A percentile compares a stretch with the other conserved stretches of the same genome.
Conservation (phyloP, 148 eudicot genomes). For the Rheum nobile region DNA sequence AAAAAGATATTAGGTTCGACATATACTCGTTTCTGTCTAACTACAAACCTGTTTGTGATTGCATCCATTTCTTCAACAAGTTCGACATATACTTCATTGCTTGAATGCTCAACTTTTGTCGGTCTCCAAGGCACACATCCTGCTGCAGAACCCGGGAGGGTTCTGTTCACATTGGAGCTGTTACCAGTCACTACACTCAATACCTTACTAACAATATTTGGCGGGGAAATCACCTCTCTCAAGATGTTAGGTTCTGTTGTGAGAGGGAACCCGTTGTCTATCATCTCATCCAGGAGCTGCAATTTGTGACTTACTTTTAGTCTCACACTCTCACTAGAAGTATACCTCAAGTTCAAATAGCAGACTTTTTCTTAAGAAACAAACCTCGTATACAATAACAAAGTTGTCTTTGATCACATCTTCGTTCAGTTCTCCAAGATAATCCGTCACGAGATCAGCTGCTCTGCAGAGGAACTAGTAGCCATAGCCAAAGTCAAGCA, state of each 20-base stretch:
- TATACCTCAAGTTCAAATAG: neutral
- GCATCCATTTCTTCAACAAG: conserved; percentile 96
- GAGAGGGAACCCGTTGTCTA: conserved; percentile 96
- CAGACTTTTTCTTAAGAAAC: neutral
- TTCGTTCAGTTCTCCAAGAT: conserved; percentile 91
- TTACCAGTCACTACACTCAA: conserved; percentile 93
- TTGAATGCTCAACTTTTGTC: conserved; percentile 68
- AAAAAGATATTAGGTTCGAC: too few relatives aligned
- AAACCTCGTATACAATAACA: conserved; percentile 91
- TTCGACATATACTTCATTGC: conserved; percentile 81
- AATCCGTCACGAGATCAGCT: conserved; percentile 77
- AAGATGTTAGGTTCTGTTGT: conserved; percentile 91
- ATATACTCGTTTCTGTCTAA: neutral
- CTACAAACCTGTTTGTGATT: conserved; percentile 53
- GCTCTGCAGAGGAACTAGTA: conserved; percentile 94
- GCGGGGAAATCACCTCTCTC: conserved; percentile 94
- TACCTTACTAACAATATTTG: conserved; percentile 82
- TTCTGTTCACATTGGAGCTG: conserved; percentile 71
- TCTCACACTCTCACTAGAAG: neutral
- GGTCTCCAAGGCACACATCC: conserved; percentile 97
- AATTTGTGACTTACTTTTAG: conserved; percentile 9
- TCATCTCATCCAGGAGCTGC: conserved; percentile 99
- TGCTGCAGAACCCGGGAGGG: conserved; percentile 78
- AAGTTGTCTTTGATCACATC: conserved; percentile 94
- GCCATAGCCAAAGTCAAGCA: conserved; percentile 5